A percentile compares a stretch with the other conserved stretches of the same genome.
phyloP scores from a whole-genome alignment of 1,139 yeast species.

The Lizanozyma gosingica region DNA sequence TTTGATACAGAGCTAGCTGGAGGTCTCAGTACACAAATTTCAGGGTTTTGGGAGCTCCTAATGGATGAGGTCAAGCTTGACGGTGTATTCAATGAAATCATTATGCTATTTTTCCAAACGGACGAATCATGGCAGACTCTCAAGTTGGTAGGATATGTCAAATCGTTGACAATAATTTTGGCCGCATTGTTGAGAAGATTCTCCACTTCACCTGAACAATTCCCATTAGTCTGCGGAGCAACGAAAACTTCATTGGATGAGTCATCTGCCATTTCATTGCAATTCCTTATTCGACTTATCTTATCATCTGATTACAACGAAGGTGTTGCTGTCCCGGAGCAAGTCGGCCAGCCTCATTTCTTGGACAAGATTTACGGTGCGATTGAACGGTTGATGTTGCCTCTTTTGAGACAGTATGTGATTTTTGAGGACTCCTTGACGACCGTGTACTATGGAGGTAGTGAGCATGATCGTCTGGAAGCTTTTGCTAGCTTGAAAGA shows the following conservation, averaged over 20 bases:
- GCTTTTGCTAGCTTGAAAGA: constrained; percentile 11
- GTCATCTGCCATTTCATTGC: neutral
- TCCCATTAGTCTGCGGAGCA: neutral
- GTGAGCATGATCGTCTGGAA: constrained; percentile 7
- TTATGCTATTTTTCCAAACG: constrained; percentile 28
- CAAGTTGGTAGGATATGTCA: neutral
- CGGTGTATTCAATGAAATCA: constrained; percentile 24
- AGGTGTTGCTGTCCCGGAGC: constrained; percentile 1
- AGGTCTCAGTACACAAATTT: constrained; percentile 11
- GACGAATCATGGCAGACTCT: constrained; percentile 20
- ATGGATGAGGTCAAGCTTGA: constrained; percentile 11
- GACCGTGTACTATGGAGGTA: constrained; percentile 17
- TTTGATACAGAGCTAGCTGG: neutral
- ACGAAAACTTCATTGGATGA: too few relatives aligned
- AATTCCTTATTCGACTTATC: neutral
- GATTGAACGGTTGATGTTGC: constrained; percentile 23
- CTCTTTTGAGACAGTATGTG: constrained; percentile 27
- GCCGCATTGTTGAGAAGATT: neutral
- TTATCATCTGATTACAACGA: neutral
- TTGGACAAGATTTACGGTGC: constrained; percentile 14
- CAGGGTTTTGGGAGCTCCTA: constrained; percentile 17
- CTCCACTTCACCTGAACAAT: neutral
- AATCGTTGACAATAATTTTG: neutral
- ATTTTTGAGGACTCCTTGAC: constrained; percentile 28
- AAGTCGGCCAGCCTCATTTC: constrained; percentile 5